Conservation (phyloP, 805 yeast genomes). For the Candida sanyiensis region DNA sequence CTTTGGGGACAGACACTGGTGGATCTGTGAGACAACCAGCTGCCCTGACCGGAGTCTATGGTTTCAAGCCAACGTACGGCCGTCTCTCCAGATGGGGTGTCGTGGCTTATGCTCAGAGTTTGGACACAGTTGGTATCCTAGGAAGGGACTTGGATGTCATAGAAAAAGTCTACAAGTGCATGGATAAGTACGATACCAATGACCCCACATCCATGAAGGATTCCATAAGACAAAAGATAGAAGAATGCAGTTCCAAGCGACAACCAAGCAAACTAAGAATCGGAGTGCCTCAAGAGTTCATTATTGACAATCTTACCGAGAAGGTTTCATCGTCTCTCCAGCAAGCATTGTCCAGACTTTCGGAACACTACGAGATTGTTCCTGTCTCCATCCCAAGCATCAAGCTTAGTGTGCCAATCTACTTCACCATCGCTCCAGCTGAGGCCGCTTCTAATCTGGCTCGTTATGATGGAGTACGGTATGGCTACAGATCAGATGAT, state of each 20-base stretch:
- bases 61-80: slow-evolving; percentile 94
- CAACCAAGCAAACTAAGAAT: slow-evolving; percentile 35
- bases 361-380: slow-evolving; percentile 40
- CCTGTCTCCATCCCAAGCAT: slow-evolving; percentile 70
- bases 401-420: slow-evolving; percentile 63
- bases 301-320: slow-evolving; percentile 47
- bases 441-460: slow-evolving; percentile 93
- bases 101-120: slow-evolving; percentile 84
- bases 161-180: slow-evolving; percentile 42
- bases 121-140: slow-evolving; percentile 90
- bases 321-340: slow-evolving; percentile 45
- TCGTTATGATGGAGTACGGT: slow-evolving; percentile 85
- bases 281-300: slow-evolving; percentile 72
- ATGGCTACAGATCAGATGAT: slow-evolving; percentile 50
- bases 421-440: slow-evolving; percentile 84
- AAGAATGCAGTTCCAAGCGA: not conserved
- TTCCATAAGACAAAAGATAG: slow-evolving; percentile 27
- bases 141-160: slow-evolving; percentile 43
- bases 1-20: slow-evolving; percentile 95
- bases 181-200: slow-evolving; percentile 58
- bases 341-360: slow-evolving; percentile 38
- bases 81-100: slow-evolving; percentile 90
- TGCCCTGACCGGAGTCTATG: slow-evolving; percentile 74
- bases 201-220: slow-evolving; percentile 71
- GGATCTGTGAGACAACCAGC: slow-evolving; percentile 95